Evolutionary conservation across 2,329 filamentous ascomycete genomes (phyloP), one percentile per base, ranked within the genome.

Genomic region (Nothopassalora personata): DNA sequence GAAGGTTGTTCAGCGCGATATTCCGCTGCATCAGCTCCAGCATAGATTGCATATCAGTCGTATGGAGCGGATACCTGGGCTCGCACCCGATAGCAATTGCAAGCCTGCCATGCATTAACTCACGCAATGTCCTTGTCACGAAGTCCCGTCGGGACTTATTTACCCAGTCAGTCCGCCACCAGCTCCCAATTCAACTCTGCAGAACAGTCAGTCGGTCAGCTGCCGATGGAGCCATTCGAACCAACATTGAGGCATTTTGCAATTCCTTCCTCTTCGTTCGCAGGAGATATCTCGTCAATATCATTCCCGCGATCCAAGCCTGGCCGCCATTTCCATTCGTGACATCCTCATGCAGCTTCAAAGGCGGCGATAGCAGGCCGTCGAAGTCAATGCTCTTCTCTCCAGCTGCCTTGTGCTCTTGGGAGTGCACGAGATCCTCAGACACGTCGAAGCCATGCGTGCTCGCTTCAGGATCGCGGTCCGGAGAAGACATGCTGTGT

Each of bases 291-390:
- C 88, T 90, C 19, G 89, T 84, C 55, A 99, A 80, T 15, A 94
- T 84, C 85, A 96, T 89, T 10, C 94, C 94, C 0, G 93, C 93
- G 3, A 92, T 93, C 94, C 94, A 97, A 10, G 95, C 82, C 75
- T 95, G 90, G 2, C 94, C 94, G 52, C 94, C 94, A 74, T 94
- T 97, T 61, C 94, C 94, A 63, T 89, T 85, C 58, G 84, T 85
- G 51, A 96, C 82, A 74, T 97, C 92, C 74, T 97, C 91, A 69
- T 90, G 88, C 15, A 97, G 83, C 60, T 83, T 80, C 61, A 97
- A 81, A 48, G 89, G 86, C 51, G 82, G 77, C 19, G 67, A 75
- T 34, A 97, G 80, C 54, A 94, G 81, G 43, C 89, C 88, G 63
- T 89, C 87, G 70, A 97, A 94, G 36, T 81, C 79, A 18, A 85